Conservation (phyloP, 208 protist species). For the Acanthamoeba lenticulata region DNA sequence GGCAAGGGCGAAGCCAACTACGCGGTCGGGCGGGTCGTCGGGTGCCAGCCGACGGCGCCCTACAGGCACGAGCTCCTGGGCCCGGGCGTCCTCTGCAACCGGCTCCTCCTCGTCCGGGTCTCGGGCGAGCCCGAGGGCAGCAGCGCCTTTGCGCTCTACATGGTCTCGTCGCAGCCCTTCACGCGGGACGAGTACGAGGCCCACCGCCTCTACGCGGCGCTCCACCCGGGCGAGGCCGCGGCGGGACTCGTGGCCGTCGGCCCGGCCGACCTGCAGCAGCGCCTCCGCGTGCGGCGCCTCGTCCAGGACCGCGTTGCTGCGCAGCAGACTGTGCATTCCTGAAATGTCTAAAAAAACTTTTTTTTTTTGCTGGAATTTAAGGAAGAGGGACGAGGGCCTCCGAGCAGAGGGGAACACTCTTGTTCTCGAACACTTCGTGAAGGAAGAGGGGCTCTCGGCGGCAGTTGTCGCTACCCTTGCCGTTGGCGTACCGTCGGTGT, state of each 20-base stretch:
- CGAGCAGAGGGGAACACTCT: too few species aligned
- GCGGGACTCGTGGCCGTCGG: neutral
- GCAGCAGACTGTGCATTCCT: too few species aligned
- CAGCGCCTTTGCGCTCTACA: too few species aligned
- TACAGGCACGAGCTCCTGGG: neutral
- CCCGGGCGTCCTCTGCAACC: neutral
- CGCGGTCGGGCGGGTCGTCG: neutral
- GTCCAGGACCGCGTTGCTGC: neutral
- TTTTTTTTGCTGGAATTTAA: too few species aligned
- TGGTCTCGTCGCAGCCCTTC: neutral
- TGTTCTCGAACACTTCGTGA: too few species aligned
- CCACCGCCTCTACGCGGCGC: neutral
- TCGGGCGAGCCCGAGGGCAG: too few species aligned
- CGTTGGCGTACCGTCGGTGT: too few species aligned
- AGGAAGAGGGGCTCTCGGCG: too few species aligned
- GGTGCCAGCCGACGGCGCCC: neutral
- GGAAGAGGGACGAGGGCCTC: too few species aligned
- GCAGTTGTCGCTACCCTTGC: too few species aligned
- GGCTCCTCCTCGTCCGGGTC: neutral
- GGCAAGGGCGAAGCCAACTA: neutral
- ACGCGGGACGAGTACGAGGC: neutral
- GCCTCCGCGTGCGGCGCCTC: neutral
- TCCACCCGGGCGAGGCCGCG: neutral
- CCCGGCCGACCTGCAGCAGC: neutral
- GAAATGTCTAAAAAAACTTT: too few species aligned